Conservation (phyloP, 2,329 filamentous ascomycete genomes). For the Alternaria infectoria region DNA sequence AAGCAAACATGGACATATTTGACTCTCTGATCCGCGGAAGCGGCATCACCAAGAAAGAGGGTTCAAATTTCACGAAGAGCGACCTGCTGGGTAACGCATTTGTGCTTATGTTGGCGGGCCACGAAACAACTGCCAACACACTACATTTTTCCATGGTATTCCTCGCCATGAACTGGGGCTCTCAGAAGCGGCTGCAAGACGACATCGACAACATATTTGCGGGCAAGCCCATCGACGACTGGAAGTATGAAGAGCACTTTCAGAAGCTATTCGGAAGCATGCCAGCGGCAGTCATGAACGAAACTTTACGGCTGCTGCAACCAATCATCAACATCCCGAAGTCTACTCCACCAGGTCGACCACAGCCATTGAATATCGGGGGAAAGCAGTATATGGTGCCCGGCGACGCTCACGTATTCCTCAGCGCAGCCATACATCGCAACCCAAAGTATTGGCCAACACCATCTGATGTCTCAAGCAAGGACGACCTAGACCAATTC, state of each 20-base stretch:
- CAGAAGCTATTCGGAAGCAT: constrained; percentile 71
- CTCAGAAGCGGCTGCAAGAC: constrained; percentile 70
- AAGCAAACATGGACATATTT: constrained; percentile 63
- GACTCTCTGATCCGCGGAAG: constrained; percentile 47
- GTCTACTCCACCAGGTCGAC: constrained; percentile 51
- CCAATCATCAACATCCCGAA: constrained; percentile 77
- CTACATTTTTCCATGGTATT: constrained; percentile 74
- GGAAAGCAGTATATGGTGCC: constrained; percentile 67
- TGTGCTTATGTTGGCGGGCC: constrained; percentile 71
- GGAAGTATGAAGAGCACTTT: constrained; percentile 74
- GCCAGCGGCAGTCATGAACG: constrained; percentile 77
- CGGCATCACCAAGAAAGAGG: constrained; percentile 41
- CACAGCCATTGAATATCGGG: constrained; percentile 65
- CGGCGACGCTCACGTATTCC: constrained; percentile 59
- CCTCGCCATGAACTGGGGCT: constrained; percentile 68
- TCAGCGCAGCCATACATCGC: constrained; percentile 64
- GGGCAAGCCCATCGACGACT: constrained; percentile 63
- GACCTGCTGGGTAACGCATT: constrained; percentile 77
- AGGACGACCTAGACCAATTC: constrained; percentile 69
- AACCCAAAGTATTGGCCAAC: constrained; percentile 77
- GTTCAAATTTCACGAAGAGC: constrained; percentile 40
- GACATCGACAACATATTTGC: constrained; percentile 73
- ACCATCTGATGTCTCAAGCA: constrained; percentile 32
- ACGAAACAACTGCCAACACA: constrained; percentile 80
- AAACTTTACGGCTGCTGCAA: constrained; percentile 75